phyloP scores from a whole-genome alignment of 768 basidiomycete species.

The Omphalotus guepiniiformis region DNA sequence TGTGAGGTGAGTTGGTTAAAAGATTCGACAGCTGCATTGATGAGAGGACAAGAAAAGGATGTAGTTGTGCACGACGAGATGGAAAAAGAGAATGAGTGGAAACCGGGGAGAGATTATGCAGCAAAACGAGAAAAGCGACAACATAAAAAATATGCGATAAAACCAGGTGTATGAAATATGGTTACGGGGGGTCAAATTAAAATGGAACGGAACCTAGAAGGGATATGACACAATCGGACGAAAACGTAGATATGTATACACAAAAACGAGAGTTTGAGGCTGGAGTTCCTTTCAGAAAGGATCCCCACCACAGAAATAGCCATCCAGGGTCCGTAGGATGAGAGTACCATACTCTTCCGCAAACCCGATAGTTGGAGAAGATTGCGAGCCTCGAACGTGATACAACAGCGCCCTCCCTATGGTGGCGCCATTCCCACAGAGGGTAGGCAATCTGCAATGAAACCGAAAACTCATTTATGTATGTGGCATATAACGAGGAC shows the following conservation, averaged over 20 bases:
- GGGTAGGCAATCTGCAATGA: not conserved
- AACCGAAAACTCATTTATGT: not conserved
- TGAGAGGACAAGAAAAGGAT: not conserved
- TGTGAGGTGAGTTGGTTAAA: no score
- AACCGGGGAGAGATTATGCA: slow-evolving; percentile 7
- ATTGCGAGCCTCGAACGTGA: slow-evolving; percentile 18
- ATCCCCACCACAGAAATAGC: not conserved
- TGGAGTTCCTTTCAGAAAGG: not conserved
- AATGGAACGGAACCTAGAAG: slow-evolving; percentile 1
- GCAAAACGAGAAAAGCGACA: slow-evolving; percentile 8
- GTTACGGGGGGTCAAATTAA: slow-evolving; percentile 5
- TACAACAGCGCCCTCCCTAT: slow-evolving; percentile 19
- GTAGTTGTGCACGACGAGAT: not conserved
- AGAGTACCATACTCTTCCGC: not conserved
- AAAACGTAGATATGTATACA: slow-evolving; percentile 6
- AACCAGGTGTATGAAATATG: not conserved
- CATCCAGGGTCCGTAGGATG: not conserved
- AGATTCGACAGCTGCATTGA: no score
- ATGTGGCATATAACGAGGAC: not conserved
- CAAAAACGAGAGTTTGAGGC: not conserved
- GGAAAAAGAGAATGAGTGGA: not conserved
- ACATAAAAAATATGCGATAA: not conserved
- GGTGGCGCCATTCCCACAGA: slow-evolving; percentile 20
- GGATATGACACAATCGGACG: not conserved
- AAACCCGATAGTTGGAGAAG: slow-evolving; percentile 10